phyloP scores from a whole-genome alignment of 257 asterid species.

The Rubia yunnanensis region DNA sequence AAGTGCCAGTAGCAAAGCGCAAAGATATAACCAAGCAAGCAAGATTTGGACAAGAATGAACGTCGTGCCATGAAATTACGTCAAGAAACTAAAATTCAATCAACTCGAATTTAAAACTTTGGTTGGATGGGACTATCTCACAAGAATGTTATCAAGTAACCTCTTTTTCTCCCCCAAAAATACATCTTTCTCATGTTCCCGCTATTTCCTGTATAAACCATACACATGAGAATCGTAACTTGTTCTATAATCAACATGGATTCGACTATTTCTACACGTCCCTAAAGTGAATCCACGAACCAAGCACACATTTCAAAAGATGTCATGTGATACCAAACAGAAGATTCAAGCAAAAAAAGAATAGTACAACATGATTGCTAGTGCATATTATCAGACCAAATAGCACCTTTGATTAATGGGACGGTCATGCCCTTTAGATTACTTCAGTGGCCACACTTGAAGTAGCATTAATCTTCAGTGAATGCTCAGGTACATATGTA shows the following conservation, averaged over 20 bases:
- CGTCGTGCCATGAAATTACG: not conserved
- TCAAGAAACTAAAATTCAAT: not conserved
- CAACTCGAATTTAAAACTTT: not conserved
- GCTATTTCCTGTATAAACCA: not conserved
- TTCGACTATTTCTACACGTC: not conserved
- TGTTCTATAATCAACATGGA: slow-evolving; percentile 7
- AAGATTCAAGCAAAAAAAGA: not conserved
- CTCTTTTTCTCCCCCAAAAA: not conserved
- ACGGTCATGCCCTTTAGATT: slow-evolving; percentile 24
- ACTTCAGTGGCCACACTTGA: slow-evolving; percentile 78
- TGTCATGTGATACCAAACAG: not conserved
- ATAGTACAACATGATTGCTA: not conserved
- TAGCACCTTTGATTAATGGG: slow-evolving; percentile 2
- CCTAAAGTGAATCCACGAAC: not conserved
- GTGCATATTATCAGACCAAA: no score
- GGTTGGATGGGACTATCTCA: not conserved
- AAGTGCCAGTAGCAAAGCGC: no score
- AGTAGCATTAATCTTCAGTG: slow-evolving; percentile 83
- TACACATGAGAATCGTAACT: slow-evolving; percentile 11
- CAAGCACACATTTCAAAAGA: not conserved
- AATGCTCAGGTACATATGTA: slow-evolving; percentile 77
- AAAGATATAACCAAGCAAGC: not conserved
- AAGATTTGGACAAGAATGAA: not conserved
- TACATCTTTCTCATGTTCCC: no score
- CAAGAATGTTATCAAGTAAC: not conserved